Base-by-base conservation (phyloP, 176 grass and related monocot genomes). In the Juncus inflexus region DNA sequence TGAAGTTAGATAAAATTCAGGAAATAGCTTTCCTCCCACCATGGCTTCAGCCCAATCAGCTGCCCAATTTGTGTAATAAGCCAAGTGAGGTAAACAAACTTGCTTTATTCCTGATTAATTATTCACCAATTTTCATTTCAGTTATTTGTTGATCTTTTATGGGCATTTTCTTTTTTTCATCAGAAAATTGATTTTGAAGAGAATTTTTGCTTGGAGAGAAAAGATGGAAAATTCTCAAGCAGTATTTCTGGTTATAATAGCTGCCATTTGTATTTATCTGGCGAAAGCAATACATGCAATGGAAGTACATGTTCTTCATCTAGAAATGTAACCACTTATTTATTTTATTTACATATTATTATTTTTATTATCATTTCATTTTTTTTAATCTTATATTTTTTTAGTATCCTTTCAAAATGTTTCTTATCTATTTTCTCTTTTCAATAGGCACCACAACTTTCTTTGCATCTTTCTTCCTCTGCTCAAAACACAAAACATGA, bases 21-120 rank as follows among this genome's bases (percentile, higher is more conserved):
- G 84, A 89, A 50, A 69, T 59, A 16, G 74, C 77, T 60, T 91
- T 80, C 66, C 87, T 96, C 6, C 92, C 92, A n/a, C 79, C 76
- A 58, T 91, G 91, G 87, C 87, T 96, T 55, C 91, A 91, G 77
- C 83, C 80, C 50, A 73, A 76, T 78, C 61, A 52, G 35, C 79
- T 74, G 3, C 78, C 43, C 35, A 53, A 41, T 3, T 52, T 49
- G 40, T 37, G 52, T 5, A 55, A 78, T 68, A 64, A 78, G 66
- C 15, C 61, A 35, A 76, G 74, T 4, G 60, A 83, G 82, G 91
- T 88, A 60, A 36, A 63, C 45, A 52, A 63, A 37, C 64, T 9
- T 10, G 52, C 4, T 35, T 12, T 14, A 54, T 40, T 13, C 11
- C 50, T 57, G 52, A 55, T 38, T 10, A 55, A 56, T 35, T 28